phyloP scores from a whole-genome alignment of 2,329 filamentous ascomycete species.

The Monosporascus sp. region DNA sequence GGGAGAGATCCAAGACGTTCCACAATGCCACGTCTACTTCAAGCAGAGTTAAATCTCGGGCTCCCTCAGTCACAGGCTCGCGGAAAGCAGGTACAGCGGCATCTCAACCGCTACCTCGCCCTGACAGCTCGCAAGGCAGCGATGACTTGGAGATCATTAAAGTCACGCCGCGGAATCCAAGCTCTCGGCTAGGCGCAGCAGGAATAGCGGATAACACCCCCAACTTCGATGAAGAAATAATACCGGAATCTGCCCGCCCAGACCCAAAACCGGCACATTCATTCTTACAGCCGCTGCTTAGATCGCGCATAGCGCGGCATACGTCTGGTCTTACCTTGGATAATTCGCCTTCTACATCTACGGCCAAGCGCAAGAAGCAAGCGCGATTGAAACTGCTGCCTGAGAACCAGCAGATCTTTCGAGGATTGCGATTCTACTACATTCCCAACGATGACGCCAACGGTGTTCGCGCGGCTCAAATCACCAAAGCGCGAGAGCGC shows the following conservation, averaged over 20 bases:
- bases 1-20: slow-evolving; percentile 21
- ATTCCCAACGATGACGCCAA: slow-evolving; percentile 75
- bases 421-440: slow-evolving; percentile 63
- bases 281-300: slow-evolving; percentile 4
- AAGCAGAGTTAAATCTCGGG: slow-evolving; percentile 7
- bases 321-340: slow-evolving; percentile 4
- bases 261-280: slow-evolving; percentile 4
- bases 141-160: slow-evolving; percentile 16
- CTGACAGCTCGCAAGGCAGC: slow-evolving; percentile 9
- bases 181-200: background rate
- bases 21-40: slow-evolving; percentile 13
- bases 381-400: slow-evolving; percentile 39
- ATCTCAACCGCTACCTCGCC: slow-evolving; percentile 10
- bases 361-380: slow-evolving; percentile 44
- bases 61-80: background rate
- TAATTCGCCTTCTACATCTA: slow-evolving; percentile 17
- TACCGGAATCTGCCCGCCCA: slow-evolving; percentile 15
- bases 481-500: slow-evolving; percentile 67
- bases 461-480: slow-evolving; percentile 61
- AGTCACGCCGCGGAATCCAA: slow-evolving; percentile 11
- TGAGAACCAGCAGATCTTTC: slow-evolving; percentile 54
- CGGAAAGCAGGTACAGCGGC: slow-evolving; percentile 4
- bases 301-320: slow-evolving; percentile 13
- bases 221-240: slow-evolving; percentile 2
- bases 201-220: background rate